These are phyloP conservation scores for Amoebophrya sp. DNA, from an alignment of 169 alveolate genomes.

Conservation along the genomic window DNA sequence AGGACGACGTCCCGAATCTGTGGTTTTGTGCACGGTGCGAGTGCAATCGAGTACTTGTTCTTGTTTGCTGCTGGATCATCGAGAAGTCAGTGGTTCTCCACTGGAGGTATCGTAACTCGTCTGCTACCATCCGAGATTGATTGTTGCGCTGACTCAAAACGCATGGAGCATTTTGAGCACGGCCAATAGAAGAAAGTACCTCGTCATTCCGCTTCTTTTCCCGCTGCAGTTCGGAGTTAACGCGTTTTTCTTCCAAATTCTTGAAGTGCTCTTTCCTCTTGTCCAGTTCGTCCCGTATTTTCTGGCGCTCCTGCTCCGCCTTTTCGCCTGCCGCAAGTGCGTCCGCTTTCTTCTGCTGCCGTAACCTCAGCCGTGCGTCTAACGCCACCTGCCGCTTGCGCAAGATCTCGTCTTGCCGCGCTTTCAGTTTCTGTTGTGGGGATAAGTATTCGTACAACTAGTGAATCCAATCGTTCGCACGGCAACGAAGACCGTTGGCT, in stretches of 20 bases:
- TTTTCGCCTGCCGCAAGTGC: not conserved
- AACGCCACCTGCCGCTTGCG: not conserved
- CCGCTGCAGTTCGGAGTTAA: not conserved
- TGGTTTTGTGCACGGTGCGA: too few relatives aligned
- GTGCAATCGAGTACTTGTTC: too few relatives aligned
- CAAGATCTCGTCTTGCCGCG: not conserved
- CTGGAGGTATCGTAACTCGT: too few relatives aligned
- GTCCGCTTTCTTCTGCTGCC: not conserved
- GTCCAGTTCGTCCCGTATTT: not conserved
- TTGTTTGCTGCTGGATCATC: too few relatives aligned
- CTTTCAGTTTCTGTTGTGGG: not conserved
- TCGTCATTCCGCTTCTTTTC: not conserved
- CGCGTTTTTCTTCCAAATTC: not conserved
- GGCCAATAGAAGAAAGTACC: not conserved
- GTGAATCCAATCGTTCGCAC: too few relatives aligned
- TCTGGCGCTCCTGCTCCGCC: not conserved
- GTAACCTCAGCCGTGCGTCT: not conserved
- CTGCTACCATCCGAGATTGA: too few relatives aligned
- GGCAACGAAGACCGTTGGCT: too few relatives aligned
- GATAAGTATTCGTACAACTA: too few relatives aligned
- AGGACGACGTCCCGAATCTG: not conserved
- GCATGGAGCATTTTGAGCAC: too few relatives aligned
- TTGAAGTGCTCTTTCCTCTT: not conserved
- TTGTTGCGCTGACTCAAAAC: too few relatives aligned
- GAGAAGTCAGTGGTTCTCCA: too few relatives aligned